Evolutionary conservation across 257 asterid genomes (phyloP), one percentile per base, ranked within the genome.

Genomic region (Solanum clarkiae): DNA sequence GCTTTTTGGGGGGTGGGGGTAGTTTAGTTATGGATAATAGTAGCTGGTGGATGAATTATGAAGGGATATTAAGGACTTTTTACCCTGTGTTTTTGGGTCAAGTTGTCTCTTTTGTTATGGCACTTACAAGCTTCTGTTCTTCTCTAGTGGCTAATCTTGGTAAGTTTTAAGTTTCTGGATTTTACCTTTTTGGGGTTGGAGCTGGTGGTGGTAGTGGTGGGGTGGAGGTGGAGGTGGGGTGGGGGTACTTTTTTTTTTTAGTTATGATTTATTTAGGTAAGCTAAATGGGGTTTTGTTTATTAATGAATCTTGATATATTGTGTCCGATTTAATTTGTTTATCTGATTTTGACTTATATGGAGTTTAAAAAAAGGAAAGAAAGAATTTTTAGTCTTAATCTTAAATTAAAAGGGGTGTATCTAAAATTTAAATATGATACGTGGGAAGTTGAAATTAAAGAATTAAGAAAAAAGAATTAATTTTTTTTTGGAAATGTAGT

Each of bases 81-180:
- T 40, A 44, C 32, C 54, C 87, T 71, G 24, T 94, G 85, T 89
- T 91, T 42, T 87, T 94, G 11, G 98, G 98, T 6, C 97, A 94
- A 88, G 36, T 93, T 65, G 92, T 90, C 32, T 92, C 98, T 81
- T 86, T 93, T 16, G 77, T 84, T 42, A 63, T 92, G 86, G 88
- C 94, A 9, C 16, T 90, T 0, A 85, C 85, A 89, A 85, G 87
- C 77, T 93, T 93, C 80, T 47, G 91, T 10, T 36, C 96, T 86
- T 94, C 97, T 84, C 87, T 93, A 29, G 84, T 88, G 53, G 86
- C 98, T 66, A 85, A 20, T 84, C 89, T 84, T 69, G 92, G 92
- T 89, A 36, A 69, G 77, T 69, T 69, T 32, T 69, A 5, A 8
- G 3, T 16, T 16, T 68, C 65, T 59, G 20, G 26, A 20, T 68